Base-by-base conservation (phyloP, 2,329 filamentous ascomycete genomes). In the Trichoderma sp. region DNA sequence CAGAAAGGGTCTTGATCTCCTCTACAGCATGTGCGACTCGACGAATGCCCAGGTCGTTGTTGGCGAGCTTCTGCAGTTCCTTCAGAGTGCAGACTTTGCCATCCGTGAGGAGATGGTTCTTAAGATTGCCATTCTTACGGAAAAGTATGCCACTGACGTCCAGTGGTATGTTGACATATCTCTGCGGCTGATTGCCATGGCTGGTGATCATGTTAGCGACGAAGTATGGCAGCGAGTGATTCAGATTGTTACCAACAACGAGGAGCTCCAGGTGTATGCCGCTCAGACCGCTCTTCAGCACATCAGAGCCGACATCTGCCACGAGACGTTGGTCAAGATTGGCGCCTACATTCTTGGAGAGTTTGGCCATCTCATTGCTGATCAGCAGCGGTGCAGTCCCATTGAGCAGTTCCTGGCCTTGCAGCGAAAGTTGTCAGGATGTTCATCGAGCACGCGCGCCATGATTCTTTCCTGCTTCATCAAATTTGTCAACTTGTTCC, bases 121-220 rank as follows among this genome's bases (percentile, higher is more conserved):
- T 74, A 99, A 99, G 84, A 97, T 99, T 82, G 96, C 96, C 67
- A 99, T 99, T 78, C 82, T 99, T 74, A 98, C 97, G 0, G 96
- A 99, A 80, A 98, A 98, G 80, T 99, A 99, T 80, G 96, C 96
- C 28, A 98, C 95, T 0, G 96, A 99, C 78, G 93, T 97, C 23
- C 95, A 98, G 84, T 99, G 96, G 96, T 99, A 99, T 81, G 97
- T 99, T 74, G 95, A 99, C 79, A 98, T 98, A 76, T 97, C 96
- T 12, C 86, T 99, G 75, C 91, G 95, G 70, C 88, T 99, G 67
- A 95, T 99, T 72, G 94, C 95, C 72, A 95, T 98, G 90, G 96
- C 97, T 3, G 96, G 96, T 75, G 96, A 99, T 78, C 96, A 99
- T 80, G 95, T 99, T 76, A 98, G 95, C 81, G 97, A 99, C 74